Evolutionary conservation across 176 grass and related monocot species (phyloP).

Genomic region (Oropetium thomaeum): DNA sequence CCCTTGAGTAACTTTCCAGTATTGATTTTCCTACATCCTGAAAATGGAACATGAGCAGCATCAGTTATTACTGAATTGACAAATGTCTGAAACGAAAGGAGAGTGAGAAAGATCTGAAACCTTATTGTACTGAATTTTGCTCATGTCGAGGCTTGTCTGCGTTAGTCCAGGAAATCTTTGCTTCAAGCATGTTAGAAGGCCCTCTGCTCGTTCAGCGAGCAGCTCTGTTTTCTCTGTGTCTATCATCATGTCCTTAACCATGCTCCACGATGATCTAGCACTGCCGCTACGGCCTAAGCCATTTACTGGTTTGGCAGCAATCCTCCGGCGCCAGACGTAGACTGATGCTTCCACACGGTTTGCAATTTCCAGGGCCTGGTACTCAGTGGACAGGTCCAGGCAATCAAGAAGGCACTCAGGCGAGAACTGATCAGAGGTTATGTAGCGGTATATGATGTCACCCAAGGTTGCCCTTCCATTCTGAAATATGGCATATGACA

Average conservation of each 20-base stretch:
- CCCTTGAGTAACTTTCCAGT: slow-evolving; percentile 93
- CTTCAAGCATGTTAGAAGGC: slow-evolving; percentile 84
- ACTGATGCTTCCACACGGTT: slow-evolving; percentile 84
- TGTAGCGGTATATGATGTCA: slow-evolving; percentile 78
- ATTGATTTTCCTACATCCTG: slow-evolving; percentile 93
- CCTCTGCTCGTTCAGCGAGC: slow-evolving; percentile 71
- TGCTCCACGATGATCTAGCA: slow-evolving; percentile 73
- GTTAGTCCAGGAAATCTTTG: slow-evolving; percentile 93
- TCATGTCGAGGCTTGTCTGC: slow-evolving; percentile 85
- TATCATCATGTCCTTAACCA: slow-evolving; percentile 83
- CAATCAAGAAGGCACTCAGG: slow-evolving; percentile 84
- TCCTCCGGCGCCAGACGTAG: slow-evolving; percentile 69
- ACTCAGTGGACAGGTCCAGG: slow-evolving; percentile 83
- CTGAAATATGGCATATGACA: slow-evolving; percentile 21
- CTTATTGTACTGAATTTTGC: slow-evolving; percentile 97
- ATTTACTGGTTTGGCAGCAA: slow-evolving; percentile 40
- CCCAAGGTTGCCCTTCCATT: slow-evolving; percentile 77
- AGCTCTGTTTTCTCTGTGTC: slow-evolving; percentile 75
- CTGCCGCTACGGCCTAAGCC: slow-evolving; percentile 38
- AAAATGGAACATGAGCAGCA: neutral
- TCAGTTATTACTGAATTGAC: neutral
- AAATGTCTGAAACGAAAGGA: neutral
- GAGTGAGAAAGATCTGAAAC: slow-evolving; percentile 28
- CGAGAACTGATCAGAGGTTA: slow-evolving; percentile 79
- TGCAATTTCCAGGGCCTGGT: slow-evolving; percentile 79